Evolutionary conservation across 2,329 filamentous ascomycete species (phyloP).

Genomic region (Aspergillus candidus): DNA sequence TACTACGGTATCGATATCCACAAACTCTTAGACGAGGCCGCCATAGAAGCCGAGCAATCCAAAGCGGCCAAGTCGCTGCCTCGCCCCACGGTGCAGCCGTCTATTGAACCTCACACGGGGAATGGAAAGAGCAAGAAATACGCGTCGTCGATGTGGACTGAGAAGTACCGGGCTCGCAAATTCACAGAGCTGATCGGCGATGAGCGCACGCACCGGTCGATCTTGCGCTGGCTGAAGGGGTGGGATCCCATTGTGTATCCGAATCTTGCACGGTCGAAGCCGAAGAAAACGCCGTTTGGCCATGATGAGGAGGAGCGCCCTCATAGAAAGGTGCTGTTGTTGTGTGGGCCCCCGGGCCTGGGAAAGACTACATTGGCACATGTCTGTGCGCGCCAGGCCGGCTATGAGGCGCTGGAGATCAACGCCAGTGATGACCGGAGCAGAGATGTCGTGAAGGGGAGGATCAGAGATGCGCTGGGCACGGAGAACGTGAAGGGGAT

Average conservation of each 20-base stretch:
- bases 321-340: constrained; percentile 79
- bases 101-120: constrained; percentile 25
- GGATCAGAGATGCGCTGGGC: constrained; percentile 84
- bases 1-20: constrained; percentile 96
- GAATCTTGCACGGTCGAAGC: constrained; percentile 57
- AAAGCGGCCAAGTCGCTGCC: constrained; percentile 16
- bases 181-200: constrained; percentile 94
- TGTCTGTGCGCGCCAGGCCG: constrained; percentile 89
- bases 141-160: constrained; percentile 68
- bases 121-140: constrained; percentile 25
- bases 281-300: constrained; percentile 39
- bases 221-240: constrained; percentile 85
- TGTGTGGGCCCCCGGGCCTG: constrained; percentile 86
- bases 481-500: constrained; percentile 84
- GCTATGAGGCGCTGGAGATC: constrained; percentile 94
- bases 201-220: constrained; percentile 83
- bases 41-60: constrained; percentile 49
- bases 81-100: constrained; percentile 21
- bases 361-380: constrained; percentile 96
- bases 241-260: constrained; percentile 96
- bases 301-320: constrained; percentile 61
- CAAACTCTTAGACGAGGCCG: constrained; percentile 65
- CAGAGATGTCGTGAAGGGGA: constrained; percentile 78
- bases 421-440: constrained; percentile 96
- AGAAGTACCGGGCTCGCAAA: constrained; percentile 88